Base-by-base conservation (phyloP, 176 grass and related monocot genomes). In the Saccharum spontaneum region DNA sequence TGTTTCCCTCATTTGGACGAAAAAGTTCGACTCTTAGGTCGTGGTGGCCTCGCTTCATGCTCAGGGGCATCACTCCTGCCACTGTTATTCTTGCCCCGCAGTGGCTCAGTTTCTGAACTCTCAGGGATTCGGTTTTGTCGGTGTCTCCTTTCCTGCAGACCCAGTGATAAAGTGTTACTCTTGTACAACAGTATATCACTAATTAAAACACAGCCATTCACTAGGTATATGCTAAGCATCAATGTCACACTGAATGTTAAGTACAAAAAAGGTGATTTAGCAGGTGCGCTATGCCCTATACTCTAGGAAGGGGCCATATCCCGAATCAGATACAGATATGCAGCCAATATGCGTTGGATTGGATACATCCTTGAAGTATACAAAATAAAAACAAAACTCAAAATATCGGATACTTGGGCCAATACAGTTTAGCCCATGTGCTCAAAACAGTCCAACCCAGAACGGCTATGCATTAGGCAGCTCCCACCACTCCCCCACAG, bases 51-150 rank as follows among this genome's bases (percentile, higher is more conserved):
- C 33, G 16, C 86, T 67, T 98, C 91, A 40, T 30, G 83, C 75
- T 98, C 97, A 61, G 91, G 89, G 64, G 84, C 89, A 79, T 95
- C 97, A 72, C 97, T 98, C 83, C 88, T 90, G 67, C 91, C 84
- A 13, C 86, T 94, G 75, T 87, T 91, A 37, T 81, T 94, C 69
- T 90, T 98, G 52, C 94, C 96, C 76, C 90, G 94, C 67, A 96
- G 89, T 45, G 79, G 88, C 23, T 90, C 90, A 0, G 85, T 89
- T 77, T 95, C 91, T 45, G 86, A 83, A 71, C 34, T 92, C 38
- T 84, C 88, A 82, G 81, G 33, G 23, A 64, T 74, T 57, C 86
- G 78, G 59, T 91, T 93, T 23, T 81, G 89, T 34, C 91, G 84
- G 34, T 94, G 91, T 71, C 86, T 99, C 67, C 91, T 85, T 76